Percentiles rank a stretch among this genome's conserved stretches.
Evolutionary conservation across 495 filamentous ascomycete species (phyloP).

Genomic region (Aspergillus nidulans): DNA sequence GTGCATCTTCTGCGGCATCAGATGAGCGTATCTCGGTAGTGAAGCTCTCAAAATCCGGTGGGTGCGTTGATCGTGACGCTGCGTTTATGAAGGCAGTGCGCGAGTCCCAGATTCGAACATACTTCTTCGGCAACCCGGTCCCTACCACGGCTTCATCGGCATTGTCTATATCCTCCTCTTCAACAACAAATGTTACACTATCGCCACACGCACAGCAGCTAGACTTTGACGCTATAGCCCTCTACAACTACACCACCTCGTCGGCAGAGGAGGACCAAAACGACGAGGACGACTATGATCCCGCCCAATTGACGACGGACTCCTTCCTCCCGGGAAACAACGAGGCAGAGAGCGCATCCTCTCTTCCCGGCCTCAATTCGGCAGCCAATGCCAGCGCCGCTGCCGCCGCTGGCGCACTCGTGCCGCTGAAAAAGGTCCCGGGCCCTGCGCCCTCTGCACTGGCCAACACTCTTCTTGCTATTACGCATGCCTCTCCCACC

Average conservation of each 20-base stretch:
- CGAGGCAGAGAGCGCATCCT: constrained; percentile 23
- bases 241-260: constrained; percentile 58
- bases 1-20: constrained; percentile 37
- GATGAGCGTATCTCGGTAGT: constrained; percentile 67
- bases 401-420: constrained; percentile 13
- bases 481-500: constrained; percentile 65
- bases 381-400: constrained; percentile 1
- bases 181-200: constrained; percentile 58
- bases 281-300: constrained; percentile 37
- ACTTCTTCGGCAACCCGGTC: constrained; percentile 80
- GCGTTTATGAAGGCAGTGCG: constrained; percentile 65
- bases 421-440: constrained; percentile 34
- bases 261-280: constrained; percentile 40
- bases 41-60: constrained; percentile 80
- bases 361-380: constrained; percentile 25
- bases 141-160: constrained; percentile 30
- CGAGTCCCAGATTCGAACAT: constrained; percentile 76
- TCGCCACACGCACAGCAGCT: constrained; percentile 80
- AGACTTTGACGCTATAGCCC: constrained; percentile 63
- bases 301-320: constrained; percentile 36
- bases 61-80: constrained; percentile 76
- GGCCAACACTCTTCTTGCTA: constrained; percentile 67
- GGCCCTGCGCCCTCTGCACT: constrained; percentile 30
- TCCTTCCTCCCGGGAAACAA: constrained; percentile 46
- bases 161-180: constrained; percentile 29